Evolutionary conservation across 495 filamentous ascomycete genomes (phyloP).

Genomic region (Aspergillus taichungensis): DNA sequence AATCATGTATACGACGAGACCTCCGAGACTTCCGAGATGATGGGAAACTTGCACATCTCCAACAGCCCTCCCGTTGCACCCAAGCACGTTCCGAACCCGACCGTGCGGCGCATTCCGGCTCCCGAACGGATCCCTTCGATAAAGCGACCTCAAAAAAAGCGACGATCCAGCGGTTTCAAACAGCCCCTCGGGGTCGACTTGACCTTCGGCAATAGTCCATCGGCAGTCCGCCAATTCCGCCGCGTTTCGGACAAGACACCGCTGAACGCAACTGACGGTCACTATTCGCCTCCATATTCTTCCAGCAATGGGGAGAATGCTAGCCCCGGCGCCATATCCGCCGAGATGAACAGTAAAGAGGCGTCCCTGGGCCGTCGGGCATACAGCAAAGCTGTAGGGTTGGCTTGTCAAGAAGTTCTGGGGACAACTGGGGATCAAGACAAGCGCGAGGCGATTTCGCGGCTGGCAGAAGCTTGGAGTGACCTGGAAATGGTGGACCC

Average conservation of each 20-base stretch:
- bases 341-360: slow-evolving; percentile 57
- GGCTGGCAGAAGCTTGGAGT: slow-evolving; percentile 75
- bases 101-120: slow-evolving; percentile 46
- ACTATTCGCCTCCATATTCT: slow-evolving; percentile 19
- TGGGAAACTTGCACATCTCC: slow-evolving; percentile 34
- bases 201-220: slow-evolving; percentile 83
- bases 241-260: slow-evolving; percentile 65
- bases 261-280: slow-evolving; percentile 16
- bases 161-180: slow-evolving; percentile 51
- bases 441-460: slow-evolving; percentile 73
- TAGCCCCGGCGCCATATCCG: slow-evolving; percentile 25
- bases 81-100: slow-evolving; percentile 35
- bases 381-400: slow-evolving; percentile 70
- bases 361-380: slow-evolving; percentile 67
- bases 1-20: slow-evolving; percentile 30
- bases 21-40: slow-evolving; percentile 28
- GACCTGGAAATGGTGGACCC: slow-evolving; percentile 80
- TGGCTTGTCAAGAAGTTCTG: slow-evolving; percentile 72
- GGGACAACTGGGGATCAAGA: slow-evolving; percentile 64
- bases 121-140: slow-evolving; percentile 35
- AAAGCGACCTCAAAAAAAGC: slow-evolving; percentile 36
- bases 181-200: slow-evolving; percentile 75
- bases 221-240: slow-evolving; percentile 82
- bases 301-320: slow-evolving; percentile 38
- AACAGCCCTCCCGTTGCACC: slow-evolving; percentile 22